Percentiles rank a stretch among this genome's conserved stretches.
phyloP scores from a whole-genome alignment of 768 basidiomycete species.

The Trametes cinnabarina region DNA sequence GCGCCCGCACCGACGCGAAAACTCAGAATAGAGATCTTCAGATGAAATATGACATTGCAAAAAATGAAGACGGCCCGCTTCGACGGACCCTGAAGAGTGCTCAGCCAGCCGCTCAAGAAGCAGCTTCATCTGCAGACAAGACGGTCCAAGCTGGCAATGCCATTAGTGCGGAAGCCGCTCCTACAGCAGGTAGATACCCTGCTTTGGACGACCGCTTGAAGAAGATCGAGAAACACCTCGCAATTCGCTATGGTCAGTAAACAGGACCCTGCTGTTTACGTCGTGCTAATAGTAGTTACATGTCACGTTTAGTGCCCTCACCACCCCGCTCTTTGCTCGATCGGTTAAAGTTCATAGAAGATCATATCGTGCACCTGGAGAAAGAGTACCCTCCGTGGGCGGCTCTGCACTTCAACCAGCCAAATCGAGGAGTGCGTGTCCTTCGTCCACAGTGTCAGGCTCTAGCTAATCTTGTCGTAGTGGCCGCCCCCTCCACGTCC shows the following conservation, averaged over 20 bases:
- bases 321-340: slow-evolving; percentile 62
- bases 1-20: slow-evolving; percentile 74
- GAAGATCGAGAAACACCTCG: slow-evolving; percentile 70
- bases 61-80: slow-evolving; percentile 76
- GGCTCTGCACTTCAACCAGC: slow-evolving; percentile 85
- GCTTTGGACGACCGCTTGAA: slow-evolving; percentile 61
- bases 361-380: slow-evolving; percentile 73
- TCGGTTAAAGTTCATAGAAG: slow-evolving; percentile 70
- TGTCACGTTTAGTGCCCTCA: slow-evolving; percentile 55
- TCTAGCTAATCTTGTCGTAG: slow-evolving; percentile 36
- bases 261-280: background rate
- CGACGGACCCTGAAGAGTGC: slow-evolving; percentile 51
- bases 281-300: background rate
- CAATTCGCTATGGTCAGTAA: slow-evolving; percentile 65
- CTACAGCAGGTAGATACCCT: slow-evolving; percentile 49
- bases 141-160: background rate
- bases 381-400: slow-evolving; percentile 87
- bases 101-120: background rate
- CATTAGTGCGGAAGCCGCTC: background rate
- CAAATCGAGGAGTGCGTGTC: slow-evolving; percentile 67
- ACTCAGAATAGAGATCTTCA: slow-evolving; percentile 69
- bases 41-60: slow-evolving; percentile 87
- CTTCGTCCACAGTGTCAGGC: background rate
- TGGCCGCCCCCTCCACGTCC: slow-evolving; percentile 83
- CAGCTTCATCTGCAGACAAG: background rate